These are phyloP conservation scores for Sanguinoderma infundibulare DNA, from an alignment of 1,284 basidiomycete genomes.

Conservation along the genomic window DNA sequence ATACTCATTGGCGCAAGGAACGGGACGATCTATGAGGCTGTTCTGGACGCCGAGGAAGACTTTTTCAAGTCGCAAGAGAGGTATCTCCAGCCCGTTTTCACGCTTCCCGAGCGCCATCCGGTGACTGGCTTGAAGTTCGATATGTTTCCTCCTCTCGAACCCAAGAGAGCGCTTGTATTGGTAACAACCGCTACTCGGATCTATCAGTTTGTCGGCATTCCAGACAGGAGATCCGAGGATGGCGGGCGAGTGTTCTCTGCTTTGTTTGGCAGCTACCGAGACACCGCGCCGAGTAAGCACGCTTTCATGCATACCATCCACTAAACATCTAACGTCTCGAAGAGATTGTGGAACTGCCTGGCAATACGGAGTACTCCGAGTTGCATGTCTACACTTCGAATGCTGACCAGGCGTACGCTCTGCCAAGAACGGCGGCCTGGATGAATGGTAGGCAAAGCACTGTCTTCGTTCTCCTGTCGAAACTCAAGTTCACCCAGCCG, in stretches of 20 bases:
- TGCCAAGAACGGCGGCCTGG: constrained; percentile 83
- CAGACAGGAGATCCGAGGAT: constrained; percentile 72
- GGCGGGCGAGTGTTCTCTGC: constrained; percentile 77
- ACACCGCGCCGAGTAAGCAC: constrained; percentile 81
- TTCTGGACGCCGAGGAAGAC: constrained; percentile 87
- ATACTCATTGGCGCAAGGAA: constrained; percentile 89
- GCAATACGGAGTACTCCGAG: constrained; percentile 74
- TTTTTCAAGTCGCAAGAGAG: constrained; percentile 91
- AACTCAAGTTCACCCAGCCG: constrained; percentile 47
- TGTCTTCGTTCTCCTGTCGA: background rate
- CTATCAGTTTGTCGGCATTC: constrained; percentile 86
- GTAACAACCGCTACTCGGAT: constrained; percentile 89
- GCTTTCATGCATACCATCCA: background rate
- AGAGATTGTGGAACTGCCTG: constrained; percentile 90
- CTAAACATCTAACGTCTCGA: constrained; percentile 30
- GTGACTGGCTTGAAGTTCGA: constrained; percentile 87
- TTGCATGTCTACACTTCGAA: constrained; percentile 78
- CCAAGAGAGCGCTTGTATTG: constrained; percentile 70
- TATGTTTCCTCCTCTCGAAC: constrained; percentile 67
- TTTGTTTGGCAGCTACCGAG: constrained; percentile 76
- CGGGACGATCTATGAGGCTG: constrained; percentile 85
- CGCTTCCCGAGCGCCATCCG: constrained; percentile 78
- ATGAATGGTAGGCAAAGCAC: constrained; percentile 69
- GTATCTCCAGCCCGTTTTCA: constrained; percentile 81
- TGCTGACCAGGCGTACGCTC: constrained; percentile 67